Evolutionary conservation across 345 rosid genomes (phyloP), one percentile per base, ranked within the genome.

Genomic region (Pelargonium nanum): DNA sequence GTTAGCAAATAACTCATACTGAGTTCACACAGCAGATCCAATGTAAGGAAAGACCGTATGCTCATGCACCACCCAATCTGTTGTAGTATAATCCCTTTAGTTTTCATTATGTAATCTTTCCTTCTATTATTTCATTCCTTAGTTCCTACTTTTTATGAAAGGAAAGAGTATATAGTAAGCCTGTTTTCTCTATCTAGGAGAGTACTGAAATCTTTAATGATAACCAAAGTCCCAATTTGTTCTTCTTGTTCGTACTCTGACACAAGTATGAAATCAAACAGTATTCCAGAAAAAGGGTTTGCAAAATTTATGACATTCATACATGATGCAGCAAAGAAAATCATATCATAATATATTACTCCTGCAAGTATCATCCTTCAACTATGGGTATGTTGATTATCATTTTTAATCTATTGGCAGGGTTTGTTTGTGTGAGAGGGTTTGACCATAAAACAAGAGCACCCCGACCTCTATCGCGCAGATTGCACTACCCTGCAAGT

Each of bases 381-480:
- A 26, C 13, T 28, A 24, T 60, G 67, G 52, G 65, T n/a, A 57
- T 1, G 53, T 26, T 57, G 19, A 16, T 17, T 55, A 23, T 26
- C 26, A 55, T 15, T 40, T 59, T 22, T 32, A 62, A 20, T 66
- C 57, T 61, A 53, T 52, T 22, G 68, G 76, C 81, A 91, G 95
- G 96, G 52, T 89, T 83, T 69, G 89, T 92, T 65, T 92, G 98
- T 66, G 95, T 92, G 55, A 79, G 97, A 61, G 97, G 95, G 15
- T 92, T 92, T 63, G 95, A 92, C 45, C 88, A 67, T 45, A 74
- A 75, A 70, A 64, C 78, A 56, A 69, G 94, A 70, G 95, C 97
- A 58, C 95, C 97, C 9, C 85, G 91, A 19, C 98, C 98, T 22
- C 82, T 92, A 24, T 71, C 66, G 59, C 83, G 81, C 55, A 82